phyloP scores from a whole-genome alignment of 192 early-diverging fungal species.

The Jimgerdemannia flammicorona region DNA sequence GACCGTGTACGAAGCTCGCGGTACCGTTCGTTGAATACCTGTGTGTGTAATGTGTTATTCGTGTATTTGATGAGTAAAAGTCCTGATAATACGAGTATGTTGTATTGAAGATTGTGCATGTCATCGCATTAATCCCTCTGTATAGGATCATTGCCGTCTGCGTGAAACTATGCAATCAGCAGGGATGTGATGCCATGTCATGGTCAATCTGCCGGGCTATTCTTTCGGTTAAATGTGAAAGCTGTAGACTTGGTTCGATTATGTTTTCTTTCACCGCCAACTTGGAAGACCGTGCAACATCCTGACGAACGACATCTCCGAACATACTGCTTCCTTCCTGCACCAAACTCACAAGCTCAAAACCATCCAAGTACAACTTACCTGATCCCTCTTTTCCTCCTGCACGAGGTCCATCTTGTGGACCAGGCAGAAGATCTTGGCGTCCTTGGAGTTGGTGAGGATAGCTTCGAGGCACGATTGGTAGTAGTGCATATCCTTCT shows the following conservation, averaged over 20 bases:
- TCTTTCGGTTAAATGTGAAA: no score
- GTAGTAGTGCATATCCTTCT: conserved; percentile 90
- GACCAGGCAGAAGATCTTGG: conserved; percentile 92
- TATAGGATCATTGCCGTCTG: no score
- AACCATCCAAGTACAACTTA: conserved; percentile 18
- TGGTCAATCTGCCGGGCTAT: no score
- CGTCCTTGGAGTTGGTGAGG: conserved; percentile 75
- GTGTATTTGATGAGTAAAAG: neutral
- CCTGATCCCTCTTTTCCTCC: conserved; percentile 64
- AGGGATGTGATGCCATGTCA: no score
- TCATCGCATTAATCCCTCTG: no score
- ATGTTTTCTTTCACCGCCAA: no score
- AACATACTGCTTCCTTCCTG: neutral
- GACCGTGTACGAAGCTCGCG: conserved; percentile 64
- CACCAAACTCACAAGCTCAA: conserved; percentile 3
- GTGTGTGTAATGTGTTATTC: neutral
- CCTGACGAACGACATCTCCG: no score
- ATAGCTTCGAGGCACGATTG: conserved; percentile 86
- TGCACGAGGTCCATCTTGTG: conserved; percentile 98
- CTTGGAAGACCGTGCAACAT: no score
- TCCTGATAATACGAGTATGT: neutral
- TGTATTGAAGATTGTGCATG: neutral
- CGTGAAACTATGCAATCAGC: no score
- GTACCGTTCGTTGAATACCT: conserved; percentile 66
- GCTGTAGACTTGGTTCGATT: no score